Evolutionary conservation across 2,329 filamentous ascomycete genomes (phyloP).

Genomic region (Fusarium nisikadoi): DNA sequence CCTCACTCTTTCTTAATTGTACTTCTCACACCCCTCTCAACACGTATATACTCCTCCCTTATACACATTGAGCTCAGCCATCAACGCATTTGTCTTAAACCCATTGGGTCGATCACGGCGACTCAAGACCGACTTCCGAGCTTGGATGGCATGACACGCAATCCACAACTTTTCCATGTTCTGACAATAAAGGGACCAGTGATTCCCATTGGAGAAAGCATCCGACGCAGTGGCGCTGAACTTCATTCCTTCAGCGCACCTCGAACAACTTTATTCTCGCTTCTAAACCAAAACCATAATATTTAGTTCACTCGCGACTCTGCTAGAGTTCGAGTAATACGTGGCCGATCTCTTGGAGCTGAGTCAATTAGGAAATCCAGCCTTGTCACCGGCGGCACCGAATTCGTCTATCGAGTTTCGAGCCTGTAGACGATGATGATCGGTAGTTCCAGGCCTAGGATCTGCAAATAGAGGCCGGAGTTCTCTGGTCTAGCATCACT

Average conservation of each 20-base stretch:
- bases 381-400: slow-evolving; percentile 27
- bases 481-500: slow-evolving; percentile 1
- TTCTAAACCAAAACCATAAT: slow-evolving; percentile 12
- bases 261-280: slow-evolving; percentile 10
- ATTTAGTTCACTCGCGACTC: neutral
- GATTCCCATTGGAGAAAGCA: neutral
- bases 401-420: slow-evolving; percentile 30
- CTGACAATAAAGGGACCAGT: neutral
- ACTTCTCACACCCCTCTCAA: slow-evolving; percentile 6
- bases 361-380: slow-evolving; percentile 6
- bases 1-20: neutral
- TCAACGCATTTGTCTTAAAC: slow-evolving; percentile 21
- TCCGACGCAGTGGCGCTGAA: slow-evolving; percentile 13
- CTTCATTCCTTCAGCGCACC: slow-evolving; percentile 22
- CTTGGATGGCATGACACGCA: slow-evolving; percentile 17
- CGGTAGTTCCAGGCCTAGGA: slow-evolving; percentile 5
- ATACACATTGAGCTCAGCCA: slow-evolving; percentile 7
- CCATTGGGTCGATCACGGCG: slow-evolving; percentile 1
- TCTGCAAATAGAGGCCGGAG: neutral
- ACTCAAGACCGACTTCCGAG: slow-evolving; percentile 14
- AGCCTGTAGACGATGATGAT: slow-evolving; percentile 3
- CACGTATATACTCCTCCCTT: slow-evolving; percentile 7
- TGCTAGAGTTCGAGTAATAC: slow-evolving; percentile 11
- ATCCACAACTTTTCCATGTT: neutral
- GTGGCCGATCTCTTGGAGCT: slow-evolving; percentile 2